A percentile compares a stretch with the other conserved stretches of the same genome.
Conservation (phyloP, 768 basidiomycete species). For the Boletellus emodensis region DNA sequence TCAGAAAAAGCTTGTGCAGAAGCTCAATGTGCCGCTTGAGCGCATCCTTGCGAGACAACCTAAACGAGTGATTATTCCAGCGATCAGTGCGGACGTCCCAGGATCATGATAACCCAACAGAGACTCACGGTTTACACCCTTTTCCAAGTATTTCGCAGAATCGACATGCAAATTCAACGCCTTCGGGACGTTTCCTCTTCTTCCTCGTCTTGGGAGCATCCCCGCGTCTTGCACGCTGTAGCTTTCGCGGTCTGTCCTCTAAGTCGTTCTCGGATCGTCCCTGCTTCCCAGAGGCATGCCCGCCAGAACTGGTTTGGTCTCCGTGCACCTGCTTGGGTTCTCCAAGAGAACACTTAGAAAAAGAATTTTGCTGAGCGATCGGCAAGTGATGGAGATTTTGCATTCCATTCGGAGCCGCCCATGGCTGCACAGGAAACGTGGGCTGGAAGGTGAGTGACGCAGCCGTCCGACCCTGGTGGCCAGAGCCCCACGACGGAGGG, state of each 20-base stretch:
- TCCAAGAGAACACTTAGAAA: not conserved
- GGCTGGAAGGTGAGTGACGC: not conserved
- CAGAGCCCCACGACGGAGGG: not conserved
- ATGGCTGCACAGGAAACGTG: not conserved
- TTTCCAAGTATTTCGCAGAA: not conserved
- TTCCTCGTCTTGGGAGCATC: no score
- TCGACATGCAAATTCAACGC: not conserved
- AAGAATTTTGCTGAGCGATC: not conserved
- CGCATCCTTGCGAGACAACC: conserved; percentile 5
- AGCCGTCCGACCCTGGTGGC: not conserved
- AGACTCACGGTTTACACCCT: not conserved
- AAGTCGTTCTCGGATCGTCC: not conserved
- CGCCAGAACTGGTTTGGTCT: not conserved
- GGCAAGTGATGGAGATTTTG: not conserved
- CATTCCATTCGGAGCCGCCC: no score
- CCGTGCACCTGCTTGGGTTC: not conserved
- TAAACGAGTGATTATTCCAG: not conserved
- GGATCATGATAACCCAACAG: not conserved
- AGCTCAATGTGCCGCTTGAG: conserved; percentile 7
- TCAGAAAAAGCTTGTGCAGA: not conserved
- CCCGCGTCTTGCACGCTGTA: not conserved
- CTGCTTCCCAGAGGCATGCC: no score
- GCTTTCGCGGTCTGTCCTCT: not conserved
- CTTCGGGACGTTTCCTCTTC: not conserved
- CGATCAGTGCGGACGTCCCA: not conserved